These are phyloP conservation scores for Pseudogymnoascus verrucosus DNA, from an alignment of 2,329 filamentous ascomycete genomes.

Conservation along the genomic window DNA sequence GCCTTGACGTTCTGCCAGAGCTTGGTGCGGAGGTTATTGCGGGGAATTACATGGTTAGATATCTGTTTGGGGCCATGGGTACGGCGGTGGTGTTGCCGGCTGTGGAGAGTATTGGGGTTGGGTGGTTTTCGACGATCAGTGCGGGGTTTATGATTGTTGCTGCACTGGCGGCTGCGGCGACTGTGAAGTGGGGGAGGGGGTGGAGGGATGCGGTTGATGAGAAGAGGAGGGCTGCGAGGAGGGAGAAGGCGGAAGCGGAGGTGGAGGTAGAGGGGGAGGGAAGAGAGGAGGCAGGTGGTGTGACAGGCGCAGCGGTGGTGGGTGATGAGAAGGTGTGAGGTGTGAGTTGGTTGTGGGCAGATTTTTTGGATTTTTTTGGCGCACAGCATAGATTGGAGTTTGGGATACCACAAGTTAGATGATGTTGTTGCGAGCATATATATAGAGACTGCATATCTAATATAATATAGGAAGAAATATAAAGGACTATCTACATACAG, in stretches of 20 bases:
- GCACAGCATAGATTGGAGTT: background rate
- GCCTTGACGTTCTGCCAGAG: slow-evolving; percentile 70
- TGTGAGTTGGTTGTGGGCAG: background rate
- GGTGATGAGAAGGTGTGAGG: background rate
- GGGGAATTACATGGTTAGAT: slow-evolving; percentile 72
- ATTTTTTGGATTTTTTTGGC: background rate
- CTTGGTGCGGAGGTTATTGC: slow-evolving; percentile 66
- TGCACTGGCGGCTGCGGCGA: slow-evolving; percentile 17
- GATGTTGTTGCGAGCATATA: background rate
- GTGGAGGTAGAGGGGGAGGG: background rate
- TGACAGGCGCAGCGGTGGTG: background rate
- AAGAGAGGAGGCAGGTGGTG: background rate
- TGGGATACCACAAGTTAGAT: background rate
- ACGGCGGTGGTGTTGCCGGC: slow-evolving; percentile 67
- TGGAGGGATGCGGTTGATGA: slow-evolving; percentile 43
- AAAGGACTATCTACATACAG: background rate
- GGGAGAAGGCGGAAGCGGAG: slow-evolving; percentile 14
- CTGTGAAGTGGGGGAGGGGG: slow-evolving; percentile 20
- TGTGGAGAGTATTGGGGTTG: slow-evolving; percentile 66
- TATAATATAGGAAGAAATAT: background rate
- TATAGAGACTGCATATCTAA: background rate
- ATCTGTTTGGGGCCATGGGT: slow-evolving; percentile 63
- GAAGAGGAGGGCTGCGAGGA: slow-evolving; percentile 34
- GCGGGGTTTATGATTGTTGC: slow-evolving; percentile 44
- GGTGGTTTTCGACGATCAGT: slow-evolving; percentile 71